These are phyloP conservation scores for Neurospora africana DNA, from an alignment of 495 filamentous ascomycete species.

Conservation along the genomic window DNA sequence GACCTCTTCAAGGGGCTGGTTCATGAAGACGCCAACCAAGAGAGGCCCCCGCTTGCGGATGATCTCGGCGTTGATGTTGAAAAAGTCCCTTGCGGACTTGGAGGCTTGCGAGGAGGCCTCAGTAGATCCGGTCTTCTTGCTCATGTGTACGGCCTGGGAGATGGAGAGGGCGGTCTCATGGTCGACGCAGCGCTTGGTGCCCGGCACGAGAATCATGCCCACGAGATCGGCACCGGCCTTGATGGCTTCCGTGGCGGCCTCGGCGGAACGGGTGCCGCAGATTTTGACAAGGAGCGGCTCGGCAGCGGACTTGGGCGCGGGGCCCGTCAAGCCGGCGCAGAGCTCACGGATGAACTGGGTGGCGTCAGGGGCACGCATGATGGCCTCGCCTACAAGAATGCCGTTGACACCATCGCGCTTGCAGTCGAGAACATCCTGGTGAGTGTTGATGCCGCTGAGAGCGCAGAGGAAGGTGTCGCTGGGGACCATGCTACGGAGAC, in stretches of 20 bases:
- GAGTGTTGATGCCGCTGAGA: slow-evolving; percentile 83
- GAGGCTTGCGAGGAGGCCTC: slow-evolving; percentile 5
- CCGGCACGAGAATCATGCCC: slow-evolving; percentile 82
- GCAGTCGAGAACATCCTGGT: slow-evolving; percentile 85
- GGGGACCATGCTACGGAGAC: slow-evolving; percentile 76
- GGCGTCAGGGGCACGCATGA: slow-evolving; percentile 84
- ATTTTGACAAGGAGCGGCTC: slow-evolving; percentile 71
- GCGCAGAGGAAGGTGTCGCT: slow-evolving; percentile 85
- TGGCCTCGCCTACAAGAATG: slow-evolving; percentile 86
- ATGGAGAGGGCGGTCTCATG: slow-evolving; percentile 70
- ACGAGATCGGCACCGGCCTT: slow-evolving; percentile 85
- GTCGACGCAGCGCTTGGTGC: slow-evolving; percentile 65
- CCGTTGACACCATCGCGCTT: slow-evolving; percentile 83
- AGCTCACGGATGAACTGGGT: slow-evolving; percentile 67
- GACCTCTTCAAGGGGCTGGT: slow-evolving; percentile 76
- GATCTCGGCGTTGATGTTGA: slow-evolving; percentile 28
- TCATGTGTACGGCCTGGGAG: slow-evolving; percentile 58
- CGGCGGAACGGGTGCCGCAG: slow-evolving; percentile 81
- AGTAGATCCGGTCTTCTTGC: slow-evolving; percentile 9
- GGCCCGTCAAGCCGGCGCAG: slow-evolving; percentile 45
- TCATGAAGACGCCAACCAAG: slow-evolving; percentile 87
- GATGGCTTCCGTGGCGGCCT: slow-evolving; percentile 69
- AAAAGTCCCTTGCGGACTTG: slow-evolving; percentile 32
- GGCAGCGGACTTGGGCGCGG: slow-evolving; percentile 16
- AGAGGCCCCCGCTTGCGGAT: slow-evolving; percentile 46